Conservation (phyloP, 2,329 filamentous ascomycete species). For the Aspergillus sp. region DNA sequence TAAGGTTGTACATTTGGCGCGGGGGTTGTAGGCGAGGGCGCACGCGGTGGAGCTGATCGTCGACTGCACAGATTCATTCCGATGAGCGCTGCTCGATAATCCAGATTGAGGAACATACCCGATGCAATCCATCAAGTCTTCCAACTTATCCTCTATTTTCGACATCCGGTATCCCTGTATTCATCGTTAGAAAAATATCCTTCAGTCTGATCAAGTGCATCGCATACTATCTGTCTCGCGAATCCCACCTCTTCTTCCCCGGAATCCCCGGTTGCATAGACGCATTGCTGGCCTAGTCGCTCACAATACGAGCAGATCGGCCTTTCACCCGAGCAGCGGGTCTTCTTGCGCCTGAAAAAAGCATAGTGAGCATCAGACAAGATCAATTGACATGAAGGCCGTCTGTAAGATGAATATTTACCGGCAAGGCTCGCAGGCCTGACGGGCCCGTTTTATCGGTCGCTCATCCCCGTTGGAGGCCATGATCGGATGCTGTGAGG, state of each 20-base stretch:
- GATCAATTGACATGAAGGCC: background rate
- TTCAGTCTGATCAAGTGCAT: background rate
- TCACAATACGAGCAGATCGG: conserved; percentile 5
- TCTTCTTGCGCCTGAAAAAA: conserved; percentile 4
- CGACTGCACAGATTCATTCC: no score
- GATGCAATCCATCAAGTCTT: background rate
- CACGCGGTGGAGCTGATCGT: no score
- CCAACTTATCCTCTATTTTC: background rate
- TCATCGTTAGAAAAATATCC: background rate
- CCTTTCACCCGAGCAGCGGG: conserved; percentile 6
- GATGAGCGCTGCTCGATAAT: no score
- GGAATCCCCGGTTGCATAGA: background rate
- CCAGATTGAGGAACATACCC: conserved; percentile 2
- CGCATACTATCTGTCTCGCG: background rate
- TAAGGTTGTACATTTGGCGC: no score
- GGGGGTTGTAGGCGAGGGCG: no score
- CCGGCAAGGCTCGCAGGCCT: conserved; percentile 8
- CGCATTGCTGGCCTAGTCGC: conserved; percentile 4
- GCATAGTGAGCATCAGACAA: background rate
- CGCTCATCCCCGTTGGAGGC: no score
- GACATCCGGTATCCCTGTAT: no score
- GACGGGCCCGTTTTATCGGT: background rate
- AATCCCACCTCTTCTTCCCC: background rate
- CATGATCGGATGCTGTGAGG: no score
- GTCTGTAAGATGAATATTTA: background rate